These are phyloP conservation scores for Dryadomyces quercus-mongolicae DNA, from an alignment of 2,329 filamentous ascomycete genomes.

Conservation along the genomic window DNA sequence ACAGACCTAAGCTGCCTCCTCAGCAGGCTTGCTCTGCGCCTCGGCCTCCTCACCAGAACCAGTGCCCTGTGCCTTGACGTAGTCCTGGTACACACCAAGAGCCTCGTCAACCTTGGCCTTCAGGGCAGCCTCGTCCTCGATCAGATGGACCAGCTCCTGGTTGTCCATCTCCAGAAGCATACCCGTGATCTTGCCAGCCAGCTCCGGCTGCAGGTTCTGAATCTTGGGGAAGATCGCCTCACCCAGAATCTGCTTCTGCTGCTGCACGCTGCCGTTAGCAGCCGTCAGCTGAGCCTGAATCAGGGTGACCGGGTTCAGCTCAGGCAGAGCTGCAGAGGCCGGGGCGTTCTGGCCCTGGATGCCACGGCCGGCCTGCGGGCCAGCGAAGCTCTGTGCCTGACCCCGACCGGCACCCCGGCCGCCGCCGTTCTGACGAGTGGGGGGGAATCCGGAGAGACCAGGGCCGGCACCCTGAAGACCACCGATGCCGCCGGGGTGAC, in stretches of 20 bases:
- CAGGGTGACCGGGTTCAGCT: slow-evolving; percentile 28
- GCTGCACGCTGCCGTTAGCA: slow-evolving; percentile 40
- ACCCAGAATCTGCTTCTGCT: slow-evolving; percentile 98
- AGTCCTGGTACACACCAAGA: slow-evolving; percentile 94
- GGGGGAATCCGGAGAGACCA: slow-evolving; percentile 44
- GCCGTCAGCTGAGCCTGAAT: slow-evolving; percentile 46
- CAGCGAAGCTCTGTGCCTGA: slow-evolving; percentile 23
- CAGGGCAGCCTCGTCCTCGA: slow-evolving; percentile 79
- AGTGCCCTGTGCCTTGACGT: slow-evolving; percentile 70
- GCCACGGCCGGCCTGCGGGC: slow-evolving; percentile 38
- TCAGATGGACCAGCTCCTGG: slow-evolving; percentile 82
- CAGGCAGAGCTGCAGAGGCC: slow-evolving; percentile 17
- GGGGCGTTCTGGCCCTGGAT: slow-evolving; percentile 17
- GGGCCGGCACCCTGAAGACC: slow-evolving; percentile 32
- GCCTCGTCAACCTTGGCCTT: slow-evolving; percentile 96
- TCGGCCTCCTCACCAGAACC: slow-evolving; percentile 33
- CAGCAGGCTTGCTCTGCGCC: slow-evolving; percentile 33
- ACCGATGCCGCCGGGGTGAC: slow-evolving; percentile 29
- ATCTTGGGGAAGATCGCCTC: slow-evolving; percentile 99
- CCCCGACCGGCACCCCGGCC: slow-evolving; percentile 27
- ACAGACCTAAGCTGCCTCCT: slow-evolving; percentile 17
- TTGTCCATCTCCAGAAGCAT: slow-evolving; percentile 99
- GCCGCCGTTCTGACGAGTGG: slow-evolving; percentile 34
- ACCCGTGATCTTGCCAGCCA: slow-evolving; percentile 98
- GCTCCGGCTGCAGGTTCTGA: slow-evolving; percentile 80